Evolutionary conservation across 192 early-diverging fungal species (phyloP), one percentile per base, ranked within the genome.

Genomic region (Geosiphon pyriformis): DNA sequence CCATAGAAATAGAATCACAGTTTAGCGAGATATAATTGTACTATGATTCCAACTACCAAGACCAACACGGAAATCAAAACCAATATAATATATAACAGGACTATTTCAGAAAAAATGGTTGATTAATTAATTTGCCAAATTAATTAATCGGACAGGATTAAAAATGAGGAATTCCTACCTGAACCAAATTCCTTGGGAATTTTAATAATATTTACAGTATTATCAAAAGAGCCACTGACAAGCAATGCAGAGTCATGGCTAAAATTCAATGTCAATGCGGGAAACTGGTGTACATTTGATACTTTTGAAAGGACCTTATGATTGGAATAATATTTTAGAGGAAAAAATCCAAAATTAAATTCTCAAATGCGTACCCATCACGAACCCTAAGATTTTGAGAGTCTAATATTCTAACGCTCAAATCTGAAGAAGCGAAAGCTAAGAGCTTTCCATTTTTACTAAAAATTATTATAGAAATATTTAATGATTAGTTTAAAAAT

Each of bases 181-280:
- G 52, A 58, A 23, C 72, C 69, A 65, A 78, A 74, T 4, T 67
- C 73, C 58, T 83, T 75, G 22, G 89, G 89, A 37, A 91, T 64
- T 48, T 42, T 33, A 29, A 84, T 69, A 33, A 87, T 77, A 29
- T 76, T 71, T 71, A 86, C 87, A 0, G 87, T 85, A 35, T 86
- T 87, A 70, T 97, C 94, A 0, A 88, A 89, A 6, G 90, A 93
- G 1, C 85, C 93, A 70, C 87, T 93, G 22, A 90, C 82, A 23
- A 97, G 61, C 31, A 85, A 64, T 11, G 77, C 72, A n/a, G 76
- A 75, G 27, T 87, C 78, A 27, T 72, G 79, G 64, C 83, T 89
- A 68, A 97, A 91, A 0, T 83, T 82, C 53, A 97, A 57, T 4
- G 81, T 71, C 0, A 92, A 94, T 47, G 91, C 85, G 18, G 93